Base-by-base conservation (phyloP, 208 protist genomes). In the Wallacemonas sp. region DNA sequence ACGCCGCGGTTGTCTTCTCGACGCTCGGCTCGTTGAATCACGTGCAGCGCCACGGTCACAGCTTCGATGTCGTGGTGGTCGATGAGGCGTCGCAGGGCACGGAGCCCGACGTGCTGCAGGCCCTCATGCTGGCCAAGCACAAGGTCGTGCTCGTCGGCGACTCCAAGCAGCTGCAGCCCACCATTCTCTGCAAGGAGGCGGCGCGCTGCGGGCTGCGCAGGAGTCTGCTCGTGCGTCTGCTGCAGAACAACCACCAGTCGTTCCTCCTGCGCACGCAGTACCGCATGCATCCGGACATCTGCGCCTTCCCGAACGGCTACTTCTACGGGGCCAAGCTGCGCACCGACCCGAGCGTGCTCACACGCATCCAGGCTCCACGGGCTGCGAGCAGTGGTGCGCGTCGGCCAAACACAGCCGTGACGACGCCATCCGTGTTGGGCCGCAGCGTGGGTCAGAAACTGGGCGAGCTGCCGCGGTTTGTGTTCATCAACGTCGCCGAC, bases 81-180 rank as follows among this genome's bases (percentile, higher is more conserved):
- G 95, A 98, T 74, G 95, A 98, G 76, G 90, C 88, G 2, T 92
- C 92, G 8, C 95, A 98, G 79, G 85, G 84, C 0, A 90, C 90
- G 41, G 93, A 98, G 68, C 88, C 90, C 27, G 85, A 91, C 39
- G 74, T 89, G 14, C 65, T 97, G 55, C 81, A 86, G 72, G 85
- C 89, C 14, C 65, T 96, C 19, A 68, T 81, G 36, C 68, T 92
- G 21, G 70, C 83, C 19, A 75, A 68, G 29, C 61, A 68, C 19
- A 78, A 72, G 44, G 85, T 74, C 24, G 74, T 97, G 23, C 67
- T 98, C 29, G 89, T 96, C 19, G 94, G 94, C 11, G 94, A 98
- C 76, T 90, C 82, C 9, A 78, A 85, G 60, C 94, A 98, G 75
- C 73, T 98, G 66, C 91, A 94, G 75, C 83, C 94, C 11, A 98